Evolutionary conservation across 2,329 filamentous ascomycete genomes (phyloP), one percentile per base, ranked within the genome.

Genomic region (Penicillium sp.): DNA sequence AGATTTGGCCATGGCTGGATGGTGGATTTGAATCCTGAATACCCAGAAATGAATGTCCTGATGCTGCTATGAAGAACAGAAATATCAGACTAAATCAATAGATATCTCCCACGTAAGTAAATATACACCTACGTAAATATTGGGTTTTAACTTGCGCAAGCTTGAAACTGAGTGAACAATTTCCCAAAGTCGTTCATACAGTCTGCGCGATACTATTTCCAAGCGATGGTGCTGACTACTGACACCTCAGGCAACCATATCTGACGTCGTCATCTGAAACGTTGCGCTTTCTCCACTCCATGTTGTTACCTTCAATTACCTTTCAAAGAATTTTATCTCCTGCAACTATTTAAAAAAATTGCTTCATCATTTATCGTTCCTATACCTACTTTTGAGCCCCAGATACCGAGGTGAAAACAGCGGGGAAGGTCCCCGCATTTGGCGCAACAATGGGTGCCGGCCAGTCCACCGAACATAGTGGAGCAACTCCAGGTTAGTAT

Each of bases 401-500:
- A 13, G 26, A 19, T 13, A 21, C n/a, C 51, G n/a, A 46, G 16
- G 22, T 47, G 27, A 48, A 48, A 55, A 35, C 53, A 49, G 57
- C 55, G 55, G 58, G 53, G 46, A 49, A 16, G 7, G 11, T 57
- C 48, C 56, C 59, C 64, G 58, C 58, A 62, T 47, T 56, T 37
- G 26, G 51, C 41, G 47, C 43, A 61, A 71, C 60, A 58, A 77
- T 77, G 75, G 75, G 75, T 29, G 64, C 68, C 43, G 64, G 65
- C n/a, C 73, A 75, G 48, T 77, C 75, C 13, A 70, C 67, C 39
- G 70, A 73, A 53, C 58, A 63, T 59, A 58, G 45, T 46, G 67
- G 64, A 55, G 65, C 68, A 29, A 72, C 73, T 55, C 72, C 74
- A 67, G 74, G 74, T 76, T 51, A 70, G 74, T 68, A 53, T 13